Base-by-base conservation (phyloP, 768 basidiomycete genomes). In the Trametes cubensis region DNA sequence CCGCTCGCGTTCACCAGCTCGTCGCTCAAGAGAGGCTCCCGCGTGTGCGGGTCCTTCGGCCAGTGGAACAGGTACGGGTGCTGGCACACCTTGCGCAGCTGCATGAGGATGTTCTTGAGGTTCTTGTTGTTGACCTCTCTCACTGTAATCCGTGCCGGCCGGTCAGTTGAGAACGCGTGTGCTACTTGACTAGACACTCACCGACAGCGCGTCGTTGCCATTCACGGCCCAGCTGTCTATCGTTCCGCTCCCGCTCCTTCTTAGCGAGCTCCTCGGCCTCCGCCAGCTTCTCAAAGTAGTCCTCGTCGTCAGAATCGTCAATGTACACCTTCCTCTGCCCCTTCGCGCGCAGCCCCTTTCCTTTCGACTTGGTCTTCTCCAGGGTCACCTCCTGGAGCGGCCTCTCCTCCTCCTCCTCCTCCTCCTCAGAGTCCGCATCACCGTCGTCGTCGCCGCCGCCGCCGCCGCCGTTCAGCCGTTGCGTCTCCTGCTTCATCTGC, bases 31-130 rank as follows among this genome's bases (percentile, higher is more conserved):
- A 89, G 78, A 0, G 83, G 83, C 44, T 86, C 75, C n/a, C 77
- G 78, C 0, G 88, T 90, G 6, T 77, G 67, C 0, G 82, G 79
- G 67, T 93, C 86, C 46, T 79, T 68, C 0, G 92, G 89, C 90
- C 92, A 92, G 66, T 92, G 87, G 71, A 96, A 95, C 6, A 94
- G 76, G 78, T 91, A 91, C 0, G 95, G 95, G 74, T 98, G 94
- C 15, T 90, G 94, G 77, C 93, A 94, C 2, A 95, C 92, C 81
- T 98, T 98, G 57, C 96, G 91, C 5, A 98, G 81, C 72, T 98
- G 96, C 96, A 99, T 98, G 60, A 98, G 69, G 40, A 62, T 54
- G 70, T 98, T 99, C 72, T 98, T 94, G 17, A 99, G 81, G 55
- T 86, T 87, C 90, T 95, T 89, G 71, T 94, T 95, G 74, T 95